Evolutionary conservation across 1,284 basidiomycete species (phyloP), one percentile per base, ranked within the genome.

Genomic region (Rhizopogon parksii): DNA sequence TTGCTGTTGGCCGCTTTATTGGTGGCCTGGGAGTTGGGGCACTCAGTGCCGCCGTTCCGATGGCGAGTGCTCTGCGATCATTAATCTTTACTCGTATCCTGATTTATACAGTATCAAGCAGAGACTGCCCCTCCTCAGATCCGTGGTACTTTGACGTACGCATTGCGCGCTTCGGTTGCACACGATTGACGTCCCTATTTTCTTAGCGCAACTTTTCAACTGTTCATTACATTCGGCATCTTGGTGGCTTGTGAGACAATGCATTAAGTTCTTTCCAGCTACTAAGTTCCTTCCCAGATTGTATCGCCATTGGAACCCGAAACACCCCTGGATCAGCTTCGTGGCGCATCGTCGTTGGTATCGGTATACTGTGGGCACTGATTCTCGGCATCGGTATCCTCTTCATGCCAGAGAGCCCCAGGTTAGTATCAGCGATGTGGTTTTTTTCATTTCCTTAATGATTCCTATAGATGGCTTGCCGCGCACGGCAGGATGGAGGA

Each of bases 41-140:
- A 0, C 74, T 89, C 4, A 82, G 80, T 45, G 84, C 85, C 35
- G 85, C 83, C 1, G 88, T 92, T 0, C 90, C 89, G 1, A 82
- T 85, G 78, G 74, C 73, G 46, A 39, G 64, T 56, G 1, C 40
- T 35, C 24, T 35, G 19, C 35, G 15, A 32, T 12, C 30, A 15
- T 39, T 25, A 40, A 32, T 35, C 42, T 17, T 46, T 14, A 3
- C 30, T 43, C 39, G 53, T 34, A 46, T 46, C 37, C 27, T 11
- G 4, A 45, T 21, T 45, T 21, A 7, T 32, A 1, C 52, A 81
- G 67, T 88, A 86, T 62, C 82, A 86, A 72, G 82, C 83, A 6
- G 87, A 90, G 66, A 83, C 83, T 0, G 85, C 86, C 0, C 88
- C 89, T 2, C 73, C 84, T 14, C 81, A 88, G 57, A 83, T 92